Conservation (phyloP, 306 rosid species). For the Begonia masoniana region DNA sequence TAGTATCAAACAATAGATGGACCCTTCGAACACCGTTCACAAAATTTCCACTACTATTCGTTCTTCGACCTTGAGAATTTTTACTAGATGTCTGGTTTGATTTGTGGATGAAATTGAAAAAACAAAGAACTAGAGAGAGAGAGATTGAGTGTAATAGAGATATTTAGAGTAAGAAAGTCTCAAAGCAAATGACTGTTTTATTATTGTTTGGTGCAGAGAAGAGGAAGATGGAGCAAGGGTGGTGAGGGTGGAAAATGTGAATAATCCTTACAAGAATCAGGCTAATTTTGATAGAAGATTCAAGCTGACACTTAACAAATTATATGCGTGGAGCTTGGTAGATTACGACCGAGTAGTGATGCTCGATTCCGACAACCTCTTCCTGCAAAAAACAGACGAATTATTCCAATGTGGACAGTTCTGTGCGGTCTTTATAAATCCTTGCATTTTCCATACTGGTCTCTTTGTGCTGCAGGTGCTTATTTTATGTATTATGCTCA, state of each 20-base stretch:
- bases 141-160: too few relatives aligned
- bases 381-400: slow-evolving; percentile 65
- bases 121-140: too few relatives aligned
- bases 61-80: too few relatives aligned
- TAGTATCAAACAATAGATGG: too few relatives aligned
- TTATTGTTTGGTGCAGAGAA: slow-evolving; percentile 34
- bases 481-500: neutral
- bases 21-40: too few relatives aligned
- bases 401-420: slow-evolving; percentile 81
- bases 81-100: too few relatives aligned
- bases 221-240: slow-evolving; percentile 83
- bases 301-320: slow-evolving; percentile 61
- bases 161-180: too few relatives aligned
- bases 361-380: slow-evolving; percentile 88
- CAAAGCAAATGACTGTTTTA: neutral
- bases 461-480: slow-evolving; percentile 75
- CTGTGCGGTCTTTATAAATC: slow-evolving; percentile 83
- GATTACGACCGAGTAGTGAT: slow-evolving; percentile 79
- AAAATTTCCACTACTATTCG: too few relatives aligned
- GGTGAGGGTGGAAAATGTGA: slow-evolving; percentile 63
- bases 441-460: slow-evolving; percentile 82
- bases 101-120: too few relatives aligned
- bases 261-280: slow-evolving; percentile 65
- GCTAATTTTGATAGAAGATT: slow-evolving; percentile 59
- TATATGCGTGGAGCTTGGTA: slow-evolving; percentile 77